Evolutionary conservation across 305 asterid genomes (phyloP), one percentile per base, ranked within the genome.

Genomic region (Solanum hybrid): DNA sequence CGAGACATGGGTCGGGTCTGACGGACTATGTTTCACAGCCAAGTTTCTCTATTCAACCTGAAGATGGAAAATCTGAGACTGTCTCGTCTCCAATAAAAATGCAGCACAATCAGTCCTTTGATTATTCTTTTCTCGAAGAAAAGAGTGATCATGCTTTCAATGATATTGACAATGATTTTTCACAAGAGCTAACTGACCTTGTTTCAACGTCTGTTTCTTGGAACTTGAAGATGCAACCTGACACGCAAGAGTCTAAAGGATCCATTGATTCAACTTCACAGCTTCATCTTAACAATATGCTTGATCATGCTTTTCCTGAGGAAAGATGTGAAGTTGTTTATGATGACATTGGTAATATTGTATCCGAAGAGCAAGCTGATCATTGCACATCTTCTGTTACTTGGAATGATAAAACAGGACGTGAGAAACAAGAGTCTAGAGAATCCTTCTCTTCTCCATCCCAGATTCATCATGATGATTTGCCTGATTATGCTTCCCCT

Each of bases 51-150:
- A 90, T 91, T 80, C 93, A 93, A 89, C 93, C 93, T 79, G 95
- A 94, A 92, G 98, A 93, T 89, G 92, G 88, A 88, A 93, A 93
- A 87, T 92, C 94, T 75, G 94, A 91, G 90, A 92, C 95, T 71
- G 89, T 93, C 76, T 92, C 93, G 24, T 93, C 95, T 89, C 91
- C 90, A 37, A 80, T 90, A 80, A 94, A 92, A 91, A 92, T 91
- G 90, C 92, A 90, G 13, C 91, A 91, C 84, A 90, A 86, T 85
- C 93, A 93, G 89, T 93, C 91, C 87, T 90, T 91, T 77, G 93
- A 93, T 88, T 94, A 89, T 88, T 80, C 88, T 90, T 93, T 92
- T 88, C 91, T 92, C 22, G 91, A 85, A 89, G 94, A 92, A 90
- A 92, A 92, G 89, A 82, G 72, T 85, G 87, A 92, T 38, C 92